These are phyloP conservation scores for Licmophora abbreviata DNA, from an alignment of 108 stramenopile genomes.

Conservation along the genomic window DNA sequence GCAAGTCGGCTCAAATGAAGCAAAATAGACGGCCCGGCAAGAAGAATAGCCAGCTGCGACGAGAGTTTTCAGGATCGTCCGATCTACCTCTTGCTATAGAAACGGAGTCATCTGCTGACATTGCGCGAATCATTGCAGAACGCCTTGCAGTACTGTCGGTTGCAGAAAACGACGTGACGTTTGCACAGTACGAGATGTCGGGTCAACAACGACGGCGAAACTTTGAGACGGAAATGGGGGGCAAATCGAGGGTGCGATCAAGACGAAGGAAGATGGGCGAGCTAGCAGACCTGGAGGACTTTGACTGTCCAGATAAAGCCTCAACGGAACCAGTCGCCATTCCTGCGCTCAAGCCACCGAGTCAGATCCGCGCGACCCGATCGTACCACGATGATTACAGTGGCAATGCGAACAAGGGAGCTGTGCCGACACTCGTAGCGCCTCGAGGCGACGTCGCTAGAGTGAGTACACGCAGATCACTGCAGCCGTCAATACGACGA, in stretches of 20 bases:
- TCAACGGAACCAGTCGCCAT: background rate
- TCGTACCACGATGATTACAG: background rate
- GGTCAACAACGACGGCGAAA: conserved; percentile 14
- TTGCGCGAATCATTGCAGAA: conserved; percentile 28
- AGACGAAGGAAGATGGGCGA: too few relatives aligned
- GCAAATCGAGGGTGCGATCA: too few relatives aligned
- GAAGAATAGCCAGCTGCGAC: too few relatives aligned
- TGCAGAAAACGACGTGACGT: conserved; percentile 23
- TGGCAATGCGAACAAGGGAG: background rate
- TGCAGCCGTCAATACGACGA: too few relatives aligned
- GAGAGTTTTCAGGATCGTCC: too few relatives aligned
- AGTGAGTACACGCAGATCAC: too few relatives aligned
- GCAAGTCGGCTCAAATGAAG: background rate
- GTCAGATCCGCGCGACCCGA: background rate
- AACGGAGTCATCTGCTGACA: conserved; percentile 21
- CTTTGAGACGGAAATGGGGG: conserved; percentile 15
- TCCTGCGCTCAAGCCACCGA: background rate
- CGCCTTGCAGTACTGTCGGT: conserved; percentile 35
- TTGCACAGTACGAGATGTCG: conserved; percentile 22
- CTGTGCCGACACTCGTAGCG: too few relatives aligned
- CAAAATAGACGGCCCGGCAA: too few relatives aligned
- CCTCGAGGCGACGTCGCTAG: too few relatives aligned
- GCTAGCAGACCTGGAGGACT: conserved; percentile 42
- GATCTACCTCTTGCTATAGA: conserved; percentile 8
- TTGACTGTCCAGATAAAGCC: conserved; percentile 25